phyloP scores from a whole-genome alignment of 345 rosid species.

The Laguncularia racemosa region DNA sequence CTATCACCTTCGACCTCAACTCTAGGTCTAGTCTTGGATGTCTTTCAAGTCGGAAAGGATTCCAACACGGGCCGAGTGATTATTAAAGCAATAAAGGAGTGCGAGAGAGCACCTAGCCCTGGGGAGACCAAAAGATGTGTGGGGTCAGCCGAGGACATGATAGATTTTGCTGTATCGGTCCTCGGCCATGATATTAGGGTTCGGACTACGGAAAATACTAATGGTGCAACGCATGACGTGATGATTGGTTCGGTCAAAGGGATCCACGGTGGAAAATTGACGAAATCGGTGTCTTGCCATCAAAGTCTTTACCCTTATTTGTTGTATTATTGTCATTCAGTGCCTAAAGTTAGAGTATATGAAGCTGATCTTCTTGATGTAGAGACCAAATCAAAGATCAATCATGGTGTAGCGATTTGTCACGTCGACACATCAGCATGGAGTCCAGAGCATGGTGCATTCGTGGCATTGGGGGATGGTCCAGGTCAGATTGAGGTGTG shows the following conservation, averaged over 20 bases:
- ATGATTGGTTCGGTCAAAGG: slow-evolving; percentile 41
- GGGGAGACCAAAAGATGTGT: slow-evolving; percentile 65
- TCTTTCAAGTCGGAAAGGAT: slow-evolving; percentile 30
- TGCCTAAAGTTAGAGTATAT: slow-evolving; percentile 59
- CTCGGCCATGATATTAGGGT: slow-evolving; percentile 34
- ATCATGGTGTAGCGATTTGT: slow-evolving; percentile 64
- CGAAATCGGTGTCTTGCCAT: slow-evolving; percentile 67
- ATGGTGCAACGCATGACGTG: slow-evolving; percentile 36
- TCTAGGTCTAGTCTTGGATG: slow-evolving; percentile 16
- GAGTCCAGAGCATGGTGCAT: slow-evolving; percentile 66
- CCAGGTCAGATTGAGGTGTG: slow-evolving; percentile 69
- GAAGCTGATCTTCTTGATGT: slow-evolving; percentile 49
- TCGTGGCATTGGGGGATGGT: slow-evolving; percentile 44
- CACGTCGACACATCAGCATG: slow-evolving; percentile 66
- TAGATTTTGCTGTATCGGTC: slow-evolving; percentile 48
- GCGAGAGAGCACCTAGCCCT: slow-evolving; percentile 52
- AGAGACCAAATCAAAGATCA: slow-evolving; percentile 25
- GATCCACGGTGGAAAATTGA: slow-evolving; percentile 48
- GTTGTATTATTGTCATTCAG: slow-evolving; percentile 67
- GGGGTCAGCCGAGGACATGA: slow-evolving; percentile 62
- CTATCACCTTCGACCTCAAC: slow-evolving; percentile 43
- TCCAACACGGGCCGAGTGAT: slow-evolving; percentile 43
- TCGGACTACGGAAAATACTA: slow-evolving; percentile 33
- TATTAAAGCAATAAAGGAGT: slow-evolving; percentile 33
- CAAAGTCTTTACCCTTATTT: slow-evolving; percentile 71